Base-by-base conservation (phyloP, 768 basidiomycete genomes). In the Termitomyces eurrhizus region DNA sequence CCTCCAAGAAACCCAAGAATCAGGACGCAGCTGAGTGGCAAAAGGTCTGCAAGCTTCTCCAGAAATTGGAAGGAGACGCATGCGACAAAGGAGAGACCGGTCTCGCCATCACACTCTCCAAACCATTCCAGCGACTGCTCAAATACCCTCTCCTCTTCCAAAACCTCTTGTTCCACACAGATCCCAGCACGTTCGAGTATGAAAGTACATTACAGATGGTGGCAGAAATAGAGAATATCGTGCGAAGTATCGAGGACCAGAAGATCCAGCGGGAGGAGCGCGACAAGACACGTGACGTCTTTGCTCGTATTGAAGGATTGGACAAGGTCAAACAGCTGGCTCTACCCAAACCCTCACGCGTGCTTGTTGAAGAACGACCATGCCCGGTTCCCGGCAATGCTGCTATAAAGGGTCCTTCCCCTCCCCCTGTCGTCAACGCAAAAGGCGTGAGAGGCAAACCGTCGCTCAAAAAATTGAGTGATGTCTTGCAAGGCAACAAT, bases 71-170 rank as follows among this genome's bases (percentile, higher is more conserved):
- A 73, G 84, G 88, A 65, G 75, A 76, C 29, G 93, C 96, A 1
- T 80, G 80, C 50, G 91, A 92, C 58, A 90, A 90, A 69, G 95
- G 94, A 59, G 96, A 98, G 77, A 95, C 93, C 1, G 94, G 95
- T 3, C 80, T 99, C 58, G 90, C 93, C 39, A 99, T 99, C 70
- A 93, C 93, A 0, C 80, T 98, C 11, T 95, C 93, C 21, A 98
- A 98, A 72, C 96, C 97, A 2, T 97, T 99, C 77, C 96, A 98
- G 70, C 86, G 96, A 45, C 79, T 99, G 37, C 85, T 97, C 70
- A 98, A 98, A 73, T 97, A 98, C 73, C 97, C 97, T 4, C 82
- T 99, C 37, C 84, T 99, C 51, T 98, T 98, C 77, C 97, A 99
- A 75, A 98, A 97, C 72, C 82, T 98, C 16, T 85, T 98, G 57